Conservation (phyloP, 208 protist genomes). For the Wallacemonas collosoma region DNA sequence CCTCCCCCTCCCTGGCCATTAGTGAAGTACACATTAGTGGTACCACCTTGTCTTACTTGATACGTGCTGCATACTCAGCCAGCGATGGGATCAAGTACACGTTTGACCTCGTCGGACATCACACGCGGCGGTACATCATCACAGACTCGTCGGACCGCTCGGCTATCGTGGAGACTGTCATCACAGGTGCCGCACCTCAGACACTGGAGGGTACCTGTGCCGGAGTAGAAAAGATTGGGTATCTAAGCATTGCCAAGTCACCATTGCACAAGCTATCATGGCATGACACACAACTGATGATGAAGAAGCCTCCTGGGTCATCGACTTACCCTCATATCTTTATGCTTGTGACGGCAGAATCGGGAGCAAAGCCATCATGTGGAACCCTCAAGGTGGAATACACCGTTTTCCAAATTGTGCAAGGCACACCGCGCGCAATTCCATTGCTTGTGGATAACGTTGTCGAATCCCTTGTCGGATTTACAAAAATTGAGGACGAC, state of each 20-base stretch:
- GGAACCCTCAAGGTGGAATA: slow-evolving; percentile 46
- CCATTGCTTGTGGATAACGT: slow-evolving; percentile 65
- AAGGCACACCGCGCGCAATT: slow-evolving; percentile 7
- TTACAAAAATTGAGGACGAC: slow-evolving; percentile 43
- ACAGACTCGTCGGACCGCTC: slow-evolving; percentile 36
- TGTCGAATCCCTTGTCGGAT: slow-evolving; percentile 54
- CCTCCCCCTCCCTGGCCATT: slow-evolving; percentile 1
- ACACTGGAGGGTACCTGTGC: not conserved
- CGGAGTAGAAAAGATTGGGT: slow-evolving; percentile 27
- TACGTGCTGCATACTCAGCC: slow-evolving; percentile 34
- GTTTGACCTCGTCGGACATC: slow-evolving; percentile 44
- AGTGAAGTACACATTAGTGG: slow-evolving; percentile 52
- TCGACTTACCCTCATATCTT: slow-evolving; percentile 20
- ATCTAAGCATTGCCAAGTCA: slow-evolving; percentile 41
- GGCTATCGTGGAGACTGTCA: slow-evolving; percentile 31
- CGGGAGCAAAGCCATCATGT: not conserved
- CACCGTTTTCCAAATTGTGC: slow-evolving; percentile 32
- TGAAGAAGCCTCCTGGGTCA: slow-evolving; percentile 1
- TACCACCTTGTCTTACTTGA: slow-evolving; percentile 44
- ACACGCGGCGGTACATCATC: slow-evolving; percentile 27
- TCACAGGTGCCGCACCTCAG: slow-evolving; percentile 31
- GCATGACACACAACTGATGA: slow-evolving; percentile 32
- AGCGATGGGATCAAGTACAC: slow-evolving; percentile 21
- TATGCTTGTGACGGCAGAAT: slow-evolving; percentile 41
- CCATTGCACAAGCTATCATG: slow-evolving; percentile 68